A percentile compares a stretch with the other conserved stretches of the same genome.
Conservation (phyloP, 2,329 filamentous ascomycete species). For the Chaetomium strumarium region DNA sequence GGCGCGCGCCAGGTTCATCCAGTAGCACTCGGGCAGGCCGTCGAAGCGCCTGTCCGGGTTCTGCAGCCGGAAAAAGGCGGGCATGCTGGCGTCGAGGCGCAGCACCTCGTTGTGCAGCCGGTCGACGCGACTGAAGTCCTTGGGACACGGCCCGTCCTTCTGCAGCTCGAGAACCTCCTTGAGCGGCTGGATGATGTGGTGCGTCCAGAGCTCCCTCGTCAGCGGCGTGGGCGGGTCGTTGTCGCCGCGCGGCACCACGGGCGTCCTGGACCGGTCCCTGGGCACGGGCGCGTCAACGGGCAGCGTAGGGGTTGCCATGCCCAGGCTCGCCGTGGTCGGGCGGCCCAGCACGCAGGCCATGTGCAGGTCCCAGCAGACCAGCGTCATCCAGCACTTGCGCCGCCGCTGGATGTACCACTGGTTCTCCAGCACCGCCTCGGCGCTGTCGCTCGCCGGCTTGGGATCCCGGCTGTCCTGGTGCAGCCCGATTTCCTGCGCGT, state of each 20-base stretch:
- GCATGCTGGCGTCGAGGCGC: slow-evolving; percentile 43
- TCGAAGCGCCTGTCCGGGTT: slow-evolving; percentile 56
- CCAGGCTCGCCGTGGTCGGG: slow-evolving; percentile 50
- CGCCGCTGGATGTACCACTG: slow-evolving; percentile 54
- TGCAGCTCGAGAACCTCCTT: slow-evolving; percentile 51
- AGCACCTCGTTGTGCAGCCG: slow-evolving; percentile 46
- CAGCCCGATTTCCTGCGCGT: slow-evolving; percentile 58
- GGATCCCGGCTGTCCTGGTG: slow-evolving; percentile 50
- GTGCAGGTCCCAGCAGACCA: slow-evolving; percentile 50
- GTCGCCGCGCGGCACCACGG: slow-evolving; percentile 42
- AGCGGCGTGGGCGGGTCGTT: slow-evolving; percentile 52
- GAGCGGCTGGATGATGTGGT: slow-evolving; percentile 42
- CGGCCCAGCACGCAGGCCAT: slow-evolving; percentile 49
- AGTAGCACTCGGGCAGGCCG: slow-evolving; percentile 44
- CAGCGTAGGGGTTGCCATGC: slow-evolving; percentile 40
- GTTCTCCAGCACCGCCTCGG: slow-evolving; percentile 47
- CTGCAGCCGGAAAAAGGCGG: slow-evolving; percentile 47
- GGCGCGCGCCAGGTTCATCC: slow-evolving; percentile 44
- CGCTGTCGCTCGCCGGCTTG: slow-evolving; percentile 39
- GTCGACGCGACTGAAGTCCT: slow-evolving; percentile 49
- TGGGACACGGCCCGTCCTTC: slow-evolving; percentile 48
- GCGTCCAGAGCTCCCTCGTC: slow-evolving; percentile 47
- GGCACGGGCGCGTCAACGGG: slow-evolving; percentile 50
- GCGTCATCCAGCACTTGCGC: slow-evolving; percentile 50
- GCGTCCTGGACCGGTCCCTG: slow-evolving; percentile 40